A percentile compares a stretch with the other conserved stretches of the same genome.
Conservation (phyloP, 164 flowering plant genomes). For the Dillenia turbinata region DNA sequence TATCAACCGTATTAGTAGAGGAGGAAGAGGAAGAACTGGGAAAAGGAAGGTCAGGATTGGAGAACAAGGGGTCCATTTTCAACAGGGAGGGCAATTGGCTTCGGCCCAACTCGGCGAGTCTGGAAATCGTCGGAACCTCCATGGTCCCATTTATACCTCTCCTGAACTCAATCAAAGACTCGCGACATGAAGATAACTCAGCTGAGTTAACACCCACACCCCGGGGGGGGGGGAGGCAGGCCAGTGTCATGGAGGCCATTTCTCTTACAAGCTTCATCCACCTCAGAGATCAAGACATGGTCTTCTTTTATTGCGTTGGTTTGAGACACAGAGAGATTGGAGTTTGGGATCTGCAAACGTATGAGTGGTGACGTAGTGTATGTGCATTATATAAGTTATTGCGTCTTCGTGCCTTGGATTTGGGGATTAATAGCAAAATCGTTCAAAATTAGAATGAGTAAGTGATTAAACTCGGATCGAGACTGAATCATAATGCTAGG, state of each 20-base stretch:
- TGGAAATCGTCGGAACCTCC: slow-evolving; percentile 35
- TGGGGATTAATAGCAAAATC: too few species aligned
- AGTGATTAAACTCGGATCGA: too few species aligned
- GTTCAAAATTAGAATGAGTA: too few species aligned
- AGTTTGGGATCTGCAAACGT: too few species aligned
- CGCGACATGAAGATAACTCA: slow-evolving; percentile 21
- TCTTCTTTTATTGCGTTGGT: not conserved
- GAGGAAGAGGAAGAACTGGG: slow-evolving; percentile 11
- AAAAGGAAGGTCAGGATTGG: slow-evolving; percentile 36
- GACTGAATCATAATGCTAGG: too few species aligned
- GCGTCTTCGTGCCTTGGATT: too few species aligned
- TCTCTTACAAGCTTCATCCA: slow-evolving; percentile 24
- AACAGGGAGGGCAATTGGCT: slow-evolving; percentile 80
- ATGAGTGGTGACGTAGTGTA: too few species aligned
- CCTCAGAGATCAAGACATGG: slow-evolving; percentile 22
- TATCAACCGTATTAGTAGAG: not conserved
- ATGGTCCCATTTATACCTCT: slow-evolving; percentile 70
- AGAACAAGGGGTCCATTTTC: slow-evolving; percentile 63
- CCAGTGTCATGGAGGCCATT: slow-evolving; percentile 6
- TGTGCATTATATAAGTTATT: too few species aligned
- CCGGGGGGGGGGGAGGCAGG: not conserved
- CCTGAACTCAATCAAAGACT: slow-evolving; percentile 37
- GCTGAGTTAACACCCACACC: slow-evolving; percentile 34
- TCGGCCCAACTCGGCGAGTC: slow-evolving; percentile 60
- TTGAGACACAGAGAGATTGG: too few species aligned